Conservation (phyloP, 2,329 filamentous ascomycete species). For the Paramyrothecium roridum region DNA sequence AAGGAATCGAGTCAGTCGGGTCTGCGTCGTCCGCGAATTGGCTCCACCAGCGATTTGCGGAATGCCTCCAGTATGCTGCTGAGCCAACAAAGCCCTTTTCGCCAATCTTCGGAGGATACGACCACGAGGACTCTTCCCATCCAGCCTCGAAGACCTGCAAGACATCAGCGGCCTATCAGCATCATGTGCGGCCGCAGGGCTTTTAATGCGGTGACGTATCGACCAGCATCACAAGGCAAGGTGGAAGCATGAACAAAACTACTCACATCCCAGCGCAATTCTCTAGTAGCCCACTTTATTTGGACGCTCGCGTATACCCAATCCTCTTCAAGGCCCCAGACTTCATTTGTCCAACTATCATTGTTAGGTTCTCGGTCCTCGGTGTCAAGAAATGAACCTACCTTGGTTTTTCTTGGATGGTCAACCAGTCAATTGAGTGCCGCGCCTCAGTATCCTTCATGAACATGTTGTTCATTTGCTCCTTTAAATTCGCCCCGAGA, state of each 20-base stretch:
- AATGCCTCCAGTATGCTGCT: not conserved
- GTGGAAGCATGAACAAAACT: not conserved
- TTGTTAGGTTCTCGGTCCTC: not conserved
- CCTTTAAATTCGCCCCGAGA: conserved; percentile 11
- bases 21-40: not conserved
- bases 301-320: not conserved
- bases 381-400: not conserved
- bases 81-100: not conserved
- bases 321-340: not conserved
- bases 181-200: not conserved
- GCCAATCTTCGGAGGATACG: not conserved
- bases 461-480: not conserved
- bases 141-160: not conserved
- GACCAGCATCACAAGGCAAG: too few relatives aligned
- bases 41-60: not conserved
- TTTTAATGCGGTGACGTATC: too few relatives aligned
- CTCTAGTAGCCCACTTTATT: not conserved
- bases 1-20: not conserved
- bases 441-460: not conserved
- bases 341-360: not conserved
- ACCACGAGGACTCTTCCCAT: not conserved
- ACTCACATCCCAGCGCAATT: not conserved
- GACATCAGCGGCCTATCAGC: not conserved
- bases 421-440: too few relatives aligned
- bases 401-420: too few relatives aligned